Evolutionary conservation across 1,284 basidiomycete species (phyloP), one percentile per base, ranked within the genome.

Genomic region (Schizophyllum commune): DNA sequence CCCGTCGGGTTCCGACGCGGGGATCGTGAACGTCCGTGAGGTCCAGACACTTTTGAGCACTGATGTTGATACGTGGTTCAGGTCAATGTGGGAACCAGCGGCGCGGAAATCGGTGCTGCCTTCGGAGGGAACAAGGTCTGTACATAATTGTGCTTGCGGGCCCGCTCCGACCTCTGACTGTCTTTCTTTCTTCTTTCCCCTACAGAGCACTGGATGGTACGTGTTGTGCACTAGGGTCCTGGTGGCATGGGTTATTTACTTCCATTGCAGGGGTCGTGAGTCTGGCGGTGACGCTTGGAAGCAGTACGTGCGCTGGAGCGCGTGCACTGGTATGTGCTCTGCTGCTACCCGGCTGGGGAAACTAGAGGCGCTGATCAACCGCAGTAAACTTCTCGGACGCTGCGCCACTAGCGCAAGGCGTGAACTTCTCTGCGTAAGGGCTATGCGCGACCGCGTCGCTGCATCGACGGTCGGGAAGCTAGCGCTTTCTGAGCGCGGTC

Each of bases 231-330:
- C 63, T 62, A 62, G 34, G 39, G 20, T 57, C 21, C 58, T 61
- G 53, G n/a, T 57, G 51, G n/a, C 51, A 17, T 22, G 53, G 56
- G 61, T 62, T 61, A 63, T 59, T 67, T 62, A 58, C 60, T 27
- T 33, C 61, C 59, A 65, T 65, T 69, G 60, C 62, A 94, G 93
- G 94, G 96, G 96, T n/a, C 85, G 95, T 61, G 95, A 98, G 76
- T 94, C 92, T 15, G 95, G 95, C 39, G 95, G 95, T 56, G 95
- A 98, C 74, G 91, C 95, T 22, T 98, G 95, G 95, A 96, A 96
- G 74, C 92, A 96, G 71, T 93, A 92, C 65, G 88, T 91, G 54
- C 84, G 91, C 62, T 92, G 91, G 90, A 89, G 89, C 71, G 85
- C 91, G 53, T 94, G 92, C 72, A 98, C 95, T 6, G 80, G 80